Percentiles rank a stretch among this genome's conserved stretches.
Conservation (phyloP, 2,329 filamentous ascomycete genomes). For the Monosporascus sp. region DNA sequence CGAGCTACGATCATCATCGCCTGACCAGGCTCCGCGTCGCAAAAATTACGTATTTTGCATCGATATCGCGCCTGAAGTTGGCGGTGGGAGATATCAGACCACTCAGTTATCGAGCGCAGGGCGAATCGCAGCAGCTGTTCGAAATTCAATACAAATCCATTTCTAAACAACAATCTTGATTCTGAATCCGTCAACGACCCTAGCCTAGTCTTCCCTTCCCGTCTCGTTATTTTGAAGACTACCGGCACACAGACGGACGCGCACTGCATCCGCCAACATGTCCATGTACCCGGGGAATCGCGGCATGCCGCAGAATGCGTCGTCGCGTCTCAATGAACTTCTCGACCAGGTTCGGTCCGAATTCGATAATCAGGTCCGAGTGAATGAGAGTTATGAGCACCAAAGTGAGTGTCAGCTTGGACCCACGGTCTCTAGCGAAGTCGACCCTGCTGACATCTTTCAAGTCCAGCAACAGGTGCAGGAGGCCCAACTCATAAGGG, state of each 20-base stretch:
- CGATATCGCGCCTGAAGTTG: background rate
- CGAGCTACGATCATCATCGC: background rate
- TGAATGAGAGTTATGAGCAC: conserved; percentile 83
- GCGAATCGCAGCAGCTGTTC: background rate
- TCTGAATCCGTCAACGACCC: no score
- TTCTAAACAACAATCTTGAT: no score
- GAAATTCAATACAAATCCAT: background rate
- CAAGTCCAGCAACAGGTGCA: conserved; percentile 84
- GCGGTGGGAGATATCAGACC: background rate
- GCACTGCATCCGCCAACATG: conserved; percentile 32
- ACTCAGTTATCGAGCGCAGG: background rate
- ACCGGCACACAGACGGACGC: background rate
- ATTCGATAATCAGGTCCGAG: conserved; percentile 79
- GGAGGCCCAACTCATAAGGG: conserved; percentile 89
- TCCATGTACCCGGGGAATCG: conserved; percentile 84
- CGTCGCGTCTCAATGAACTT: conserved; percentile 77
- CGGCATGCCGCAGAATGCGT: conserved; percentile 60
- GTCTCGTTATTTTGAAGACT: no score
- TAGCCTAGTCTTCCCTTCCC: no score
- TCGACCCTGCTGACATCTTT: conserved; percentile 17
- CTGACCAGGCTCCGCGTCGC: background rate
- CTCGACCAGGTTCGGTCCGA: conserved; percentile 86
- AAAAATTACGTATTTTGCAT: background rate
- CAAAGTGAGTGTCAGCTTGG: conserved; percentile 66
- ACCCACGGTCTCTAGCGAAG: background rate